Percentiles rank a stretch among this genome's conserved stretches.
Conservation (phyloP, 208 protist species). For the Jaenimonas drosophilae region DNA sequence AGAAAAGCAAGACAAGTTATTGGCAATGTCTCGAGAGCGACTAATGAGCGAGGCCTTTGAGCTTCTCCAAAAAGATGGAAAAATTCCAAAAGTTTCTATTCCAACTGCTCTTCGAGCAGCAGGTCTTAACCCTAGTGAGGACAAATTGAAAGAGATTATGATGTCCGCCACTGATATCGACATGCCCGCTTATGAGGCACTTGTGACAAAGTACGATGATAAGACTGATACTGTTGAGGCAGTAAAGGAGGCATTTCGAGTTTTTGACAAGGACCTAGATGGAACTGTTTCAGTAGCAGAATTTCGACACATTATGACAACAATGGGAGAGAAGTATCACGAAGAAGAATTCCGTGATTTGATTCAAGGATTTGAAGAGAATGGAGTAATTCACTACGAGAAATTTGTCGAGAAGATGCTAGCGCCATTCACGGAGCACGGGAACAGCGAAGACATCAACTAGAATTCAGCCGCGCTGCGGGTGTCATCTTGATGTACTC, state of each 20-base stretch:
- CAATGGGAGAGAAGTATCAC: constrained; percentile 94
- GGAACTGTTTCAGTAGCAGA: constrained; percentile 94
- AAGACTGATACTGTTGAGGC: constrained; percentile 91
- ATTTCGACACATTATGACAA: constrained; percentile 95
- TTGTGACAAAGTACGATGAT: constrained; percentile 81
- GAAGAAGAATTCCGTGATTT: constrained; percentile 92
- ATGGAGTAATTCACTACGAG: constrained; percentile 87
- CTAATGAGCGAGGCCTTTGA: constrained; percentile 88
- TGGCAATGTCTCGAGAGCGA: constrained; percentile 48
- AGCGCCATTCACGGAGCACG: constrained; percentile 83
- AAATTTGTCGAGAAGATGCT: constrained; percentile 87
- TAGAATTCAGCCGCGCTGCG: constrained; percentile 2
- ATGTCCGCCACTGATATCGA: constrained; percentile 62
- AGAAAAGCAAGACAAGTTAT: too few species aligned
- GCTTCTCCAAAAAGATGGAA: constrained; percentile 84
- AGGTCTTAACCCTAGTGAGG: constrained; percentile 89
- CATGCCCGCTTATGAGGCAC: constrained; percentile 69
- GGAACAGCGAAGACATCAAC: constrained; percentile 35
- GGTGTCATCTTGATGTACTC: not conserved
- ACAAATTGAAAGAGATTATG: constrained; percentile 87
- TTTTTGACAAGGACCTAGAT: constrained; percentile 95
- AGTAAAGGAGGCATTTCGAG: constrained; percentile 93
- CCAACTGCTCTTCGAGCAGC: constrained; percentile 80
- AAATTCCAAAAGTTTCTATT: constrained; percentile 78
- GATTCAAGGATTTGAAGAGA: constrained; percentile 87